These are phyloP conservation scores for Didymella keratinophila DNA, from an alignment of 2,329 filamentous ascomycete species.

Conservation along the genomic window DNA sequence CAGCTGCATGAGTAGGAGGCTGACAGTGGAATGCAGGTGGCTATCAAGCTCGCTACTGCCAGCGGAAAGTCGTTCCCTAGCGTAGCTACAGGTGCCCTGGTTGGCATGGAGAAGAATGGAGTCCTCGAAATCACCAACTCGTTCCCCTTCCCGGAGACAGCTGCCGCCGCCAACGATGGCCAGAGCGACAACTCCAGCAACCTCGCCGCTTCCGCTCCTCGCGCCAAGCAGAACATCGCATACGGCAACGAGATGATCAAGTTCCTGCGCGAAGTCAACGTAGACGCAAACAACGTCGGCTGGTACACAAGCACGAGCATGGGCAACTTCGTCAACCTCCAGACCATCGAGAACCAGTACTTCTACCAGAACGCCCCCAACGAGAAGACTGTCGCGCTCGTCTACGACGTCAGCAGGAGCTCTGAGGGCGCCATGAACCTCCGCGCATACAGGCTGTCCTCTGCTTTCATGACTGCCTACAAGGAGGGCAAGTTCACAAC, in stretches of 20 bases:
- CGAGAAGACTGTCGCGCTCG: constrained; percentile 83
- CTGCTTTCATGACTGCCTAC: constrained; percentile 85
- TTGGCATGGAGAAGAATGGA: constrained; percentile 88
- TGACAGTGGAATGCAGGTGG: constrained; percentile 67
- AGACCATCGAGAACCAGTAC: constrained; percentile 97
- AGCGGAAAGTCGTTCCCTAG: constrained; percentile 88
- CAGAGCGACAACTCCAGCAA: constrained; percentile 54
- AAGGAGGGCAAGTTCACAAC: constrained; percentile 98
- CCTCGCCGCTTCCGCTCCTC: constrained; percentile 84
- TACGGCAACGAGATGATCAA: constrained; percentile 99
- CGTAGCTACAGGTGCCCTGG: constrained; percentile 85
- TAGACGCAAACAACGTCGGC: constrained; percentile 96
- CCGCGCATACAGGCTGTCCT: constrained; percentile 89
- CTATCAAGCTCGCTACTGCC: constrained; percentile 99
- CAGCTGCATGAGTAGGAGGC: constrained; percentile 14
- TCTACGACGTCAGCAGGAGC: constrained; percentile 95
- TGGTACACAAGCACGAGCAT: constrained; percentile 99
- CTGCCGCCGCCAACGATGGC: constrained; percentile 65
- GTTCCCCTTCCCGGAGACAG: constrained; percentile 90
- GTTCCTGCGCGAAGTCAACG: constrained; percentile 94
- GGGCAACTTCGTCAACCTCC: constrained; percentile 96
- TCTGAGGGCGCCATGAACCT: constrained; percentile 90
- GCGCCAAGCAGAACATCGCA: constrained; percentile 84
- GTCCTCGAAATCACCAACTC: constrained; percentile 91
- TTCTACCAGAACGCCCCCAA: constrained; percentile 95